Conservation (phyloP, 2,329 filamentous ascomycete species). For the Tolypocladium pustulatum region DNA sequence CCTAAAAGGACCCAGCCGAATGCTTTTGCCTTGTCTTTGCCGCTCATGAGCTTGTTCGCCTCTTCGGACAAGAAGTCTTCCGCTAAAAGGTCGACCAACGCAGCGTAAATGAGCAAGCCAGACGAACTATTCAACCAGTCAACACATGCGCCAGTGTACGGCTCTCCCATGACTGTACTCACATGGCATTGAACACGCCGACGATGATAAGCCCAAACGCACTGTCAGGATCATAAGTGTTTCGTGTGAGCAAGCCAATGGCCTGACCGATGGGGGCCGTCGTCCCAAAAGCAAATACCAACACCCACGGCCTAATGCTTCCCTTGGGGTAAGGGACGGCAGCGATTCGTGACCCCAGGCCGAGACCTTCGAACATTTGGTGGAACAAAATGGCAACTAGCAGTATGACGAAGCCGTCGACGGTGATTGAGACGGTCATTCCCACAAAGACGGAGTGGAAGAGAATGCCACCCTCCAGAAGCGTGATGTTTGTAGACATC, state of each 20-base stretch:
- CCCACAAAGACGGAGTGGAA: conserved; percentile 72
- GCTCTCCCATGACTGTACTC: conserved; percentile 14
- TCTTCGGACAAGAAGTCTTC: conserved; percentile 56
- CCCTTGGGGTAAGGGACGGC: conserved; percentile 48
- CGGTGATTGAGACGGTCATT: conserved; percentile 61
- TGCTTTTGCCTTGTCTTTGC: conserved; percentile 41
- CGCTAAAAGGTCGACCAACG: conserved; percentile 51
- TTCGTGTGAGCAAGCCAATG: conserved; percentile 46
- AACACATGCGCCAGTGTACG: conserved; percentile 3
- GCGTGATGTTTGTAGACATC: conserved; percentile 60
- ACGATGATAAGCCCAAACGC: conserved; percentile 55
- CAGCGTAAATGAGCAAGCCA: conserved; percentile 50
- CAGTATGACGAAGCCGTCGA: conserved; percentile 55
- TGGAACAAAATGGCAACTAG: conserved; percentile 63
- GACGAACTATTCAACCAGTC: conserved; percentile 32
- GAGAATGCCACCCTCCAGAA: conserved; percentile 67
- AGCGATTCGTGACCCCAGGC: conserved; percentile 60
- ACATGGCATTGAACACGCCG: conserved; percentile 56
- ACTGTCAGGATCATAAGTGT: conserved; percentile 51
- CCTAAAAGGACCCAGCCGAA: conserved; percentile 40
- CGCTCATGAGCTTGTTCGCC: conserved; percentile 35
- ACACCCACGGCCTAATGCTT: conserved; percentile 48
- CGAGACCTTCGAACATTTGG: conserved; percentile 59
- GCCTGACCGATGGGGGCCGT: conserved; percentile 56
- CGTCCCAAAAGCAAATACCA: conserved; percentile 52